Percentiles rank a stretch among this genome's conserved stretches.
These are phyloP conservation scores for Apostasia shenzhenica DNA, from an alignment of 106 monocot species.

Conservation along the genomic window DNA sequence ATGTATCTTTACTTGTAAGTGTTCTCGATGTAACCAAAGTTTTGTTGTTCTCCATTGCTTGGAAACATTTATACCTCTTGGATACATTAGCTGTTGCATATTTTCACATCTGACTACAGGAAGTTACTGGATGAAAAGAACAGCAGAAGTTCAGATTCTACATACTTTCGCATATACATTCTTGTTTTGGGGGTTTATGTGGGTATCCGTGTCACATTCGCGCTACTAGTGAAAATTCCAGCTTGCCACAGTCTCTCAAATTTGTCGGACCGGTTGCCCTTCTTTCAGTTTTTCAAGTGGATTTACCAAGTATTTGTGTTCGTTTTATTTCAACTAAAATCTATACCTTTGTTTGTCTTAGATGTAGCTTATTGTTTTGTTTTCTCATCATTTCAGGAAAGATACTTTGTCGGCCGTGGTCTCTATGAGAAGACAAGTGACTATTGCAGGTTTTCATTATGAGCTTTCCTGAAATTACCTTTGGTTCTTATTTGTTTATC, in stretches of 20 bases:
- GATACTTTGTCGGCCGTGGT: slow-evolving; percentile 93
- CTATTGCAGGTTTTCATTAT: slow-evolving; percentile 56
- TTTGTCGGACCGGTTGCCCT: slow-evolving; percentile 66
- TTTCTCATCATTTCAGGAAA: slow-evolving; percentile 41
- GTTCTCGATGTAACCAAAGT: neutral
- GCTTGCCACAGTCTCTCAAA: slow-evolving; percentile 69
- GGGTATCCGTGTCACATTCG: slow-evolving; percentile 57
- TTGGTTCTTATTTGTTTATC: neutral
- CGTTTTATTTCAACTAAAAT: neutral
- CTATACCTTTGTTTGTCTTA: neutral
- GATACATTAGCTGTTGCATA: neutral
- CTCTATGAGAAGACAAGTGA: slow-evolving; percentile 85
- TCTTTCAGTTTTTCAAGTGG: slow-evolving; percentile 99
- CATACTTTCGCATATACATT: slow-evolving; percentile 74
- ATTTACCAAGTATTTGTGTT: slow-evolving; percentile 63
- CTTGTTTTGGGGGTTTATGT: slow-evolving; percentile 83
- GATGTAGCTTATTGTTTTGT: neutral
- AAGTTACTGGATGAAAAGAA: slow-evolving; percentile 78
- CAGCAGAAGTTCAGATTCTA: slow-evolving; percentile 52
- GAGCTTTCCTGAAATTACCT: neutral
- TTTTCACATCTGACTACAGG: slow-evolving; percentile 29
- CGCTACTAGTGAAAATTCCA: slow-evolving; percentile 72
- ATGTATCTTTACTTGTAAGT: slow-evolving; percentile 86
- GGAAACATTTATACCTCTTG: neutral
- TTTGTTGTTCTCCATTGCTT: neutral